Conservation (phyloP, 208 protist species). For the Leishmania amazonensis region DNA sequence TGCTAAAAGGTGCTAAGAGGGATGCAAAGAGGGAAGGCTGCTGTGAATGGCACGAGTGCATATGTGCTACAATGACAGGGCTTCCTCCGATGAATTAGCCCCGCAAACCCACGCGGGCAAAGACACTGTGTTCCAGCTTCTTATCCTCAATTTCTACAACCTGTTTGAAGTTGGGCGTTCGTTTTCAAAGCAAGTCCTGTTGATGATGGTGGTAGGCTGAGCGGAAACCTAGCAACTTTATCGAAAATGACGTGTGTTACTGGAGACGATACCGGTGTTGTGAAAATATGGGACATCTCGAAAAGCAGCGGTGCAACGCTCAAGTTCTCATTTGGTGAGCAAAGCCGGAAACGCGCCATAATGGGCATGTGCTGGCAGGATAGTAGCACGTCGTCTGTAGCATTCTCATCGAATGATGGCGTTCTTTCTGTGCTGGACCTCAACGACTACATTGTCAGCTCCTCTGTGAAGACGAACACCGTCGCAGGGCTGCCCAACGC, state of each 20-base stretch:
- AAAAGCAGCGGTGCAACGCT: slow-evolving; percentile 69
- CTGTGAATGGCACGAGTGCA: too few relatives aligned
- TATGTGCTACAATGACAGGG: neutral
- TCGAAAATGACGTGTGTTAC: slow-evolving; percentile 75
- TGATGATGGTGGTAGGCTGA: neutral
- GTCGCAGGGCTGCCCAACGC: slow-evolving; percentile 55
- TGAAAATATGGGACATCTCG: slow-evolving; percentile 86
- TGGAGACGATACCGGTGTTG: slow-evolving; percentile 81
- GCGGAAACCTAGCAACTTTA: too few relatives aligned
- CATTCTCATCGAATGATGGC: slow-evolving; percentile 69
- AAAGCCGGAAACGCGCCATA: slow-evolving; percentile 62
- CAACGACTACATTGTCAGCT: slow-evolving; percentile 30
- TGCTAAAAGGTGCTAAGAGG: too few relatives aligned
- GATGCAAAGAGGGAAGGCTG: too few relatives aligned
- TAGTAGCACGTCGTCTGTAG: slow-evolving; percentile 49
- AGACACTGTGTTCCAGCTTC: neutral
- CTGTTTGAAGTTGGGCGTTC: neutral
- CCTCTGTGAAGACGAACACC: slow-evolving; percentile 37
- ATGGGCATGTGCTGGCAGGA: slow-evolving; percentile 83
- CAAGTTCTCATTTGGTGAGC: slow-evolving; percentile 67
- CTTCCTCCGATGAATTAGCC: neutral
- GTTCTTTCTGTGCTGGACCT: slow-evolving; percentile 57
- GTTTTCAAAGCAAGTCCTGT: neutral
- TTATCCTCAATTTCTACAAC: neutral
- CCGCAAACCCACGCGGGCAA: neutral